Percentiles rank a stretch among this genome's conserved stretches.
phyloP scores from a whole-genome alignment of 1,284 basidiomycete genomes.

The Pascua sp. region DNA sequence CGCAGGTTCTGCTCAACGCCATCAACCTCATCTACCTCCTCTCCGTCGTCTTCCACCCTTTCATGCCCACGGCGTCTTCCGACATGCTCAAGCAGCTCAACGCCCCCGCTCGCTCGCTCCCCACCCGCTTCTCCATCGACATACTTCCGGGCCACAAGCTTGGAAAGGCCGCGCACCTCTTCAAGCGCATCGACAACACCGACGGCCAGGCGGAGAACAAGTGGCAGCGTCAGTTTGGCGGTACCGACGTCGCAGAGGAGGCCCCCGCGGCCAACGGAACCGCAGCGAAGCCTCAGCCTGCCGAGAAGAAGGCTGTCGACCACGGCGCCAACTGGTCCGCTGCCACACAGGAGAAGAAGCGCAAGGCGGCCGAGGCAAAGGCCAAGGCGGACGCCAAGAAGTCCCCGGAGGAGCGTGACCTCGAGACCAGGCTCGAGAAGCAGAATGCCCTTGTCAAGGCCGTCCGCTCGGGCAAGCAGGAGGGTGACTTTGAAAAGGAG shows the following conservation, averaged over 20 bases:
- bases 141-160: conserved; percentile 83
- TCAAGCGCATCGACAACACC: conserved; percentile 78
- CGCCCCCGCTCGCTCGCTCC: conserved; percentile 76
- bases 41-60: conserved; percentile 82
- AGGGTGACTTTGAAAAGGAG: conserved; percentile 53
- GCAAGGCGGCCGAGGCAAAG: conserved; percentile 36
- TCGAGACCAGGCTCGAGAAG: conserved; percentile 62
- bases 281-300: conserved; percentile 24
- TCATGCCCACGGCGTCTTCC: conserved; percentile 88
- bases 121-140: conserved; percentile 66
- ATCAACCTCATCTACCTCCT: conserved; percentile 92
- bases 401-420: conserved; percentile 48
- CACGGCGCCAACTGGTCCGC: conserved; percentile 32
- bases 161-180: conserved; percentile 82
- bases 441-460: conserved; percentile 69
- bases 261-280: conserved; percentile 30
- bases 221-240: conserved; percentile 80
- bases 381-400: conserved; percentile 39
- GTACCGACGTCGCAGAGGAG: conserved; percentile 51
- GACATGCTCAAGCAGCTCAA: conserved; percentile 84
- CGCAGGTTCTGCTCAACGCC: conserved; percentile 82
- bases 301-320: conserved; percentile 36
- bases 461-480: conserved; percentile 63
- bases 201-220: conserved; percentile 75
- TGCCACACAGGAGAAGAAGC: conserved; percentile 32